Base-by-base conservation (phyloP, 1,284 basidiomycete genomes). In the Moniliophthora roreri region DNA sequence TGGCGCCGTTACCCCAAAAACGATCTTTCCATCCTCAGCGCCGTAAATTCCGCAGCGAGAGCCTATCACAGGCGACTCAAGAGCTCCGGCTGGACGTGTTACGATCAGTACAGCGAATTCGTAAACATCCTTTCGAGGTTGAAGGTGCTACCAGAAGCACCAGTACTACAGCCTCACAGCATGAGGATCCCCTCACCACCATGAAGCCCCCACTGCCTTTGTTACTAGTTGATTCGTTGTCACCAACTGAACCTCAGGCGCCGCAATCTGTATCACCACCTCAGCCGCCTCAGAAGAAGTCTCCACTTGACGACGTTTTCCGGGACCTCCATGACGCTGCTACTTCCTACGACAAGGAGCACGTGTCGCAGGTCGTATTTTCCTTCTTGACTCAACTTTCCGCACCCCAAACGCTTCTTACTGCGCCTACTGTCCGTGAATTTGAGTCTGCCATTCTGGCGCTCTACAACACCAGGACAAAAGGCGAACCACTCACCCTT, bases 391-490 rank as follows among this genome's bases (percentile, higher is more conserved):
- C 47, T 3, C 48, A 34, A 8, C 41, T 53, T 18, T 18, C 51
- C 11, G n/a, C n/a, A n/a, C 36, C 49, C 1, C 60, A 67, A 13
- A 15, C 38, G 4, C 11, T n/a, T n/a, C n/a, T n/a, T n/a, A n/a
- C 37, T 2, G 18, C 23, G 3, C 11, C 63, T 24, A n/a, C 65
- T 10, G 63, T 80, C 13, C 60, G 66, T 11, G 79, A 85, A 6
- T 93, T 86, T 75, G 94, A 94, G 63, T 66, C 70, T 18, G 85
- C 85, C 11, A 70, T 95, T 40, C 63, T 76, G 4, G 84, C 82
- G 0, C 68, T 93, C 1, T 63, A 77, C 23, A 57, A 65, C 2
- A 71, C 79, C 34, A 80, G 89, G 53, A 52, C 60, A 18, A 57
- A 64, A 11, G 85, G 84, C 13, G 78, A 84, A 58, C 80, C 84